These are phyloP conservation scores for Toxicodendron radicans DNA, from an alignment of 345 rosid genomes.

Conservation along the genomic window DNA sequence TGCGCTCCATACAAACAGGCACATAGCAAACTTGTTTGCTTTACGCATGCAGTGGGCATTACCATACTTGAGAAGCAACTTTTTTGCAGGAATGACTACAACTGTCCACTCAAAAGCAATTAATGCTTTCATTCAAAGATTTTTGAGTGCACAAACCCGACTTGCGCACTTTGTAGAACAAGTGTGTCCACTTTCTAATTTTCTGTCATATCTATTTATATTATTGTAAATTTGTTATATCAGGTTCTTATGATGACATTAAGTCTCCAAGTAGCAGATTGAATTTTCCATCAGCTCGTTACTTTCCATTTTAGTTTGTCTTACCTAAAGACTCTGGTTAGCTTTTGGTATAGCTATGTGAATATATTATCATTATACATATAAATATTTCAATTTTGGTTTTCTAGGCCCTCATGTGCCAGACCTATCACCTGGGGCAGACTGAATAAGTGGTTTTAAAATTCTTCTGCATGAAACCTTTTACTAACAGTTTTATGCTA, in stretches of 20 bases:
- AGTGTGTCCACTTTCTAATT: conserved; percentile 43
- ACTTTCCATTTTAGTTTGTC: not conserved
- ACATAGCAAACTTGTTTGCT: conserved; percentile 64
- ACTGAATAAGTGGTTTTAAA: not conserved
- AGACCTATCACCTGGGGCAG: not conserved
- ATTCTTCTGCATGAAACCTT: not conserved
- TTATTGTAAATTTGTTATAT: too few species aligned
- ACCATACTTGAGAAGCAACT: conserved; percentile 84
- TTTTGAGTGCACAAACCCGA: conserved; percentile 83
- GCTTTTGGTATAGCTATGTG: not conserved
- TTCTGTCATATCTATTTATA: conserved; percentile 2
- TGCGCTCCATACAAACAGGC: conserved; percentile 88
- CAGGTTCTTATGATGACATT: not conserved
- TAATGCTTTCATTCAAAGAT: conserved; percentile 90
- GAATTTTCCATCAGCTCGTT: not conserved
- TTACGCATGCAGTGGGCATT: conserved; percentile 79
- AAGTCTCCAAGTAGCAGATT: not conserved
- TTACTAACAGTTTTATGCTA: not conserved
- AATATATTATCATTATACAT: not conserved
- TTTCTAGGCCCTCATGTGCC: not conserved
- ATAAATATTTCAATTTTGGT: not conserved
- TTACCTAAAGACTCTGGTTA: not conserved
- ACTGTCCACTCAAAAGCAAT: conserved; percentile 79
- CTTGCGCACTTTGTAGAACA: conserved; percentile 93
- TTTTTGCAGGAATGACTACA: conserved; percentile 82